Percentiles rank a stretch among this genome's conserved stretches.
Evolutionary conservation across 2,329 filamentous ascomycete genomes (phyloP).

Genomic region (Penicillium verrucosum): DNA sequence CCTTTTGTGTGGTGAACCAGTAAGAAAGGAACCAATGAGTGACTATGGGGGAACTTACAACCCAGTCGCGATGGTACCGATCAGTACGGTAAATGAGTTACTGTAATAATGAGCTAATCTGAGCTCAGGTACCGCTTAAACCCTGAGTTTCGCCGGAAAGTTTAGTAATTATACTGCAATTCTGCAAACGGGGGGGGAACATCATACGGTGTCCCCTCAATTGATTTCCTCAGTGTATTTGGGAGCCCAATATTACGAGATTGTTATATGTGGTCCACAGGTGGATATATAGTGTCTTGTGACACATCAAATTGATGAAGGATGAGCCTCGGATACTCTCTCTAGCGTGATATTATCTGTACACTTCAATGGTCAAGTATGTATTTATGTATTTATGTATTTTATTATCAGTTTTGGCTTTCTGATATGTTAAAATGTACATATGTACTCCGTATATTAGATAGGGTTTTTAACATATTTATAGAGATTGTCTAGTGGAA

Average conservation of each 20-base stretch:
- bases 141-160: neutral
- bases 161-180: slow-evolving; percentile 13
- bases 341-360: neutral
- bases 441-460: too few species aligned
- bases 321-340: neutral
- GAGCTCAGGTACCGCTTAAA: slow-evolving; percentile 7
- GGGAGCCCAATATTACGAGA: neutral
- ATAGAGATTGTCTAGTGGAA: neutral
- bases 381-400: neutral
- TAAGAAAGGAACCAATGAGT: slow-evolving; percentile 14
- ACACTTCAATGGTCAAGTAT: neutral
- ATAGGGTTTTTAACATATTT: neutral
- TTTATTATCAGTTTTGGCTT: neutral
- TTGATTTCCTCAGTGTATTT: neutral
- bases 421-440: neutral
- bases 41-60: slow-evolving; percentile 3
- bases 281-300: neutral
- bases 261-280: neutral
- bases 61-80: slow-evolving; percentile 7
- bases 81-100: slow-evolving; percentile 9
- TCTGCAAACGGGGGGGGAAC: slow-evolving; percentile 4
- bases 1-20: slow-evolving; percentile 6
- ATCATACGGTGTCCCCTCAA: slow-evolving; percentile 3
- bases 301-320: neutral
- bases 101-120: slow-evolving; percentile 11